These are phyloP conservation scores for Fusarium beomiforme DNA, from an alignment of 2,329 filamentous ascomycete genomes.

Conservation along the genomic window DNA sequence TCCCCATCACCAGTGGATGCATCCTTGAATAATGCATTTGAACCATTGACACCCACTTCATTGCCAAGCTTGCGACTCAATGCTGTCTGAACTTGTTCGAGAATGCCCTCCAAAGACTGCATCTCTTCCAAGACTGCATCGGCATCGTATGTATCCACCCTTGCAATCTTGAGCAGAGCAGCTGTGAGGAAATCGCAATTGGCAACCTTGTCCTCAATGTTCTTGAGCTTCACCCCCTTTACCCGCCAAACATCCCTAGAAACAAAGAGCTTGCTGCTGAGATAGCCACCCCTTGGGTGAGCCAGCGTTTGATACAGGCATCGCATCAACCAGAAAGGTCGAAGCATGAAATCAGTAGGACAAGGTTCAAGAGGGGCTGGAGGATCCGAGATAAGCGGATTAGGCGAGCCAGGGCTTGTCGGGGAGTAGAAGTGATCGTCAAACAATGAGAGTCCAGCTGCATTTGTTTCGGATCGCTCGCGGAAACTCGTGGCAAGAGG, in stretches of 20 bases:
- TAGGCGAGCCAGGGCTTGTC: slow-evolving; percentile 71
- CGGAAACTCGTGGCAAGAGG: slow-evolving; percentile 71
- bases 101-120: slow-evolving; percentile 83
- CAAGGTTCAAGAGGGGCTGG: slow-evolving; percentile 90
- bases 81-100: slow-evolving; percentile 84
- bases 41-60: slow-evolving; percentile 86
- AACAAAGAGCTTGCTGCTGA: slow-evolving; percentile 91
- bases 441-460: slow-evolving; percentile 80
- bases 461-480: slow-evolving; percentile 64
- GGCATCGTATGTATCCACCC: slow-evolving; percentile 88
- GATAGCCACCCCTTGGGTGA: slow-evolving; percentile 89
- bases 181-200: slow-evolving; percentile 93
- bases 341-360: slow-evolving; percentile 86
- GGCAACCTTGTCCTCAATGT: slow-evolving; percentile 90
- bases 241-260: slow-evolving; percentile 94
- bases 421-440: slow-evolving; percentile 83
- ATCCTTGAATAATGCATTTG: slow-evolving; percentile 79
- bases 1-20: slow-evolving; percentile 62
- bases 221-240: slow-evolving; percentile 91
- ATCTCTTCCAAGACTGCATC: slow-evolving; percentile 95
- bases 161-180: slow-evolving; percentile 82
- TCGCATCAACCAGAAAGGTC: slow-evolving; percentile 98
- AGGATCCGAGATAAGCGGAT: slow-evolving; percentile 68
- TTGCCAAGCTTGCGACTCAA: slow-evolving; percentile 88
- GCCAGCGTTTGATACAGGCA: slow-evolving; percentile 91